Conservation (phyloP, 140 eudicot species). For the Flaveria floridana region DNA sequence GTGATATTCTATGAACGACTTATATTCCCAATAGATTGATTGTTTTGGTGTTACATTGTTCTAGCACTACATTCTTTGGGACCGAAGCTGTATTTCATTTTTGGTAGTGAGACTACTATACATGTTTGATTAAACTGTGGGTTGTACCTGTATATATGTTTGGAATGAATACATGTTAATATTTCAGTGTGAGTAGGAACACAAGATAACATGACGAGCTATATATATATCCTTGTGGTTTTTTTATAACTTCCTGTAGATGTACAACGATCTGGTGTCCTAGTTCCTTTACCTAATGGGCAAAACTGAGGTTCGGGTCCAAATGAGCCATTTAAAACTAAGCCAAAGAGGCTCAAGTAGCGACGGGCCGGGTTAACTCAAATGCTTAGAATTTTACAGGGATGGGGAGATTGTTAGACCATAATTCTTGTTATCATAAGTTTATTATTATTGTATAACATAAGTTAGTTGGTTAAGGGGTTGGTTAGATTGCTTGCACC, state of each 20-base stretch:
- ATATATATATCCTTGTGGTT: not conserved
- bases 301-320: not conserved
- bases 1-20: constrained; percentile 20
- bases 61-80: not conserved
- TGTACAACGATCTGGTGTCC: too few species aligned
- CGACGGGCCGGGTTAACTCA: not conserved
- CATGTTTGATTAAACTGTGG: not conserved
- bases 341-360: not conserved
- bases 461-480: too few species aligned
- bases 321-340: not conserved
- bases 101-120: not conserved
- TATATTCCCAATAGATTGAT: constrained; percentile 14
- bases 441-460: too few species aligned
- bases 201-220: not conserved
- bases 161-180: not conserved
- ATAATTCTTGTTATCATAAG: too few species aligned
- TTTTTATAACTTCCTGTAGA: too few species aligned
- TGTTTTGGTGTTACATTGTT: not conserved
- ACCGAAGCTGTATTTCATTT: not conserved
- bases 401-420: too few species aligned
- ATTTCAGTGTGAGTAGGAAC: not conserved
- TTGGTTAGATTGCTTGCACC: too few species aligned
- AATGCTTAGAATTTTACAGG: too few species aligned
- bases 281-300: not conserved
- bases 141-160: not conserved